Base-by-base conservation (phyloP, 805 yeast species). In the Candida takata region DNA sequence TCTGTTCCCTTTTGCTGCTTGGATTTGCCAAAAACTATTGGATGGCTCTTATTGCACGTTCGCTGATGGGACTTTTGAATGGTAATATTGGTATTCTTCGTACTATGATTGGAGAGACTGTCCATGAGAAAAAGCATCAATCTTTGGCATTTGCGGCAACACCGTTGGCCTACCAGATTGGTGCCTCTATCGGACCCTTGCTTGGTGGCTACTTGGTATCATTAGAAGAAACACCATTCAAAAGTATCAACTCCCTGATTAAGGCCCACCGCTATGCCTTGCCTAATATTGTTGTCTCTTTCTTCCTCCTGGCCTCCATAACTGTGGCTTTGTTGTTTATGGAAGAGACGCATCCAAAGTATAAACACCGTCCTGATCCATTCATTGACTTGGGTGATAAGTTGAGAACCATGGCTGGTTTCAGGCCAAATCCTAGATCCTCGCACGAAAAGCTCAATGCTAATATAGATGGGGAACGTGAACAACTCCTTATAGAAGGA, bases 31-130 rank as follows among this genome's bases (percentile, higher is more conserved):
- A 33, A 27, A 38, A 34, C 36, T 42, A 31, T 26, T 40, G 37
- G 28, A 36, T 42, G 46, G 49, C 49, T 1, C 18, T 45, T 9
- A 9, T 30, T 2, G 47, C 49, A 5, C 38, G 49, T 10, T 38
- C 43, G 7, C 28, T 36, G 17, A 44, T 44, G 48, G 45, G 46
- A 6, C 32, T 46, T 5, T 33, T 46, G 15, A 40, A 44, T 19
- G 48, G 48, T 16, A 44, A 46, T 16, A 37, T 42, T 16, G 44
- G 48, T 29, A 43, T 42, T 12, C 35, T 44, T 16, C 36, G 49
- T 33, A 45, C 47, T 2, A 32, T 39, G 32, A 33, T 45, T 6
- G 49, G 41, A 8, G 49, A 45, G 23, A 28, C 43, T 12, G 43
- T 44, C 8, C 38, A 40, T 13, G 35, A 45, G n/a, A 41, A 37